A percentile compares a stretch with the other conserved stretches of the same genome.
Conservation (phyloP, 305 asterid species). For the Fraxinus dipetala region DNA sequence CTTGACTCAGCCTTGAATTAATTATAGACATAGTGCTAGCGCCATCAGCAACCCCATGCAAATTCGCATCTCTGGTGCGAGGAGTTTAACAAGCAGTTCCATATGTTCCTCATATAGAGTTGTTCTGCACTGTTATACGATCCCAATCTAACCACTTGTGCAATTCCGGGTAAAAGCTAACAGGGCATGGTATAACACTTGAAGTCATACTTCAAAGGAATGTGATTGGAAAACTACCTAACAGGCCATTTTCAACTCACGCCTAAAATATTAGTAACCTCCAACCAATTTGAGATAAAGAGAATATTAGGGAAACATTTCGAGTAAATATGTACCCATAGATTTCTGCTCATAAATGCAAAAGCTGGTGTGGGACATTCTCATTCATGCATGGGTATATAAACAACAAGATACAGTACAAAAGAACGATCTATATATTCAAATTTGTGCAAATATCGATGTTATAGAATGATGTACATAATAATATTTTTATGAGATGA, state of each 20-base stretch:
- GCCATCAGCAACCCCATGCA: neutral
- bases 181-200: neutral
- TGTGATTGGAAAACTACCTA: neutral
- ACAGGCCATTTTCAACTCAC: neutral
- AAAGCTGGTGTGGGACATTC: neutral
- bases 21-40: neutral
- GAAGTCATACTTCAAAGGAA: neutral
- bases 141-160: neutral
- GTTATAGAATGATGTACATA: neutral
- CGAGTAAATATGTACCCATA: neutral
- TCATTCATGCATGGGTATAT: neutral
- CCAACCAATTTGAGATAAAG: constrained; percentile 1
- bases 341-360: constrained; percentile 8
- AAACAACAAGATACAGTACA: neutral
- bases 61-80: neutral
- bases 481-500: neutral
- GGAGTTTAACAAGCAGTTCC: neutral
- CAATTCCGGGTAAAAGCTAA: neutral
- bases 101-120: neutral
- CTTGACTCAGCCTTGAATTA: neutral
- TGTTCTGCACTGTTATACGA: neutral
- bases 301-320: neutral
- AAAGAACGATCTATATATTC: neutral
- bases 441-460: constrained; percentile 2
- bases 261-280: neutral